A percentile compares a stretch with the other conserved stretches of the same genome.
These are phyloP conservation scores for Coemansia sp. DNA, from an alignment of 192 early-diverging fungal species.

Conservation along the genomic window DNA sequence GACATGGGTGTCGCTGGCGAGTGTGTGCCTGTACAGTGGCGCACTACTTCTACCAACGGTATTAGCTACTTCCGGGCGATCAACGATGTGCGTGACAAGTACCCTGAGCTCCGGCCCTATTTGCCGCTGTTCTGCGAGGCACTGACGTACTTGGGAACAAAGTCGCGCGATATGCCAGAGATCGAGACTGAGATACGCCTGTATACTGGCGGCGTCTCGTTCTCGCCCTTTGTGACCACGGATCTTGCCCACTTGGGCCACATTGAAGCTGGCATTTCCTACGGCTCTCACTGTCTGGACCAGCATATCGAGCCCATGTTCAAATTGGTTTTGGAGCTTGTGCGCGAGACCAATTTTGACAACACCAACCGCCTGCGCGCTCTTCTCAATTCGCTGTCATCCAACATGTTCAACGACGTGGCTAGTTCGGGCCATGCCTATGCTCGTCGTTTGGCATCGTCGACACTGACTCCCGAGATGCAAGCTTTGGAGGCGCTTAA, in stretches of 20 bases:
- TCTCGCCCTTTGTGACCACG: constrained; percentile 64
- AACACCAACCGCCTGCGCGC: constrained; percentile 73
- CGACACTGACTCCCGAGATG: constrained; percentile 62
- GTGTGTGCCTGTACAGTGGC: constrained; percentile 68
- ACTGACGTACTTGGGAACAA: constrained; percentile 67
- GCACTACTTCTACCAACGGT: constrained; percentile 82
- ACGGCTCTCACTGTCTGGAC: constrained; percentile 70
- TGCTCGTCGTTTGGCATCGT: constrained; percentile 71
- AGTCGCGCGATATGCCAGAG: constrained; percentile 66
- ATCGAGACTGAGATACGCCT: constrained; percentile 86
- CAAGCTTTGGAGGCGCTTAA: constrained; percentile 49
- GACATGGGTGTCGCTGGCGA: constrained; percentile 50
- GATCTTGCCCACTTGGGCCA: constrained; percentile 64
- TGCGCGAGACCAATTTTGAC: constrained; percentile 70
- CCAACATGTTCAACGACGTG: constrained; percentile 74
- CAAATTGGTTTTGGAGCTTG: constrained; percentile 68
- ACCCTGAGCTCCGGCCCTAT: constrained; percentile 68
- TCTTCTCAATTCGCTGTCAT: constrained; percentile 70
- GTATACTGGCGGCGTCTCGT: constrained; percentile 83
- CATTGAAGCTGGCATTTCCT: constrained; percentile 65
- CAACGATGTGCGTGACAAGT: constrained; percentile 64
- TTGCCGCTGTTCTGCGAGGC: constrained; percentile 75
- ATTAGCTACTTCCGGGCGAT: constrained; percentile 85
- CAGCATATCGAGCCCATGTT: constrained; percentile 76
- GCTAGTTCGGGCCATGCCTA: constrained; percentile 80